Evolutionary conservation across 257 asterid species (phyloP), one percentile per base, ranked within the genome.

Genomic region (Echium plantagineum): DNA sequence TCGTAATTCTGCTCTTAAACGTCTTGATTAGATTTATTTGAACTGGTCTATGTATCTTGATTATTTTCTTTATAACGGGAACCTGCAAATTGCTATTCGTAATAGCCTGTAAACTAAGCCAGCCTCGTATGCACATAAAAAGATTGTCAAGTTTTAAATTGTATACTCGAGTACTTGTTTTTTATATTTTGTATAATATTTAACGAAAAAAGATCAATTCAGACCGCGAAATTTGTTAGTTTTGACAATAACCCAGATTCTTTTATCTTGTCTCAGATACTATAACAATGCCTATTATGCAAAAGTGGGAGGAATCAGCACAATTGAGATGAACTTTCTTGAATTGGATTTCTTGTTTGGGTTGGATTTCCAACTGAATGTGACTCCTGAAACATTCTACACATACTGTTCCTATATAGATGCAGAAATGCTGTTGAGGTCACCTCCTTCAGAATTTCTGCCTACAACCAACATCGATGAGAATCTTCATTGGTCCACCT

Each of bases 221-320:
- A 24, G 26, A 24, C 3, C 1, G 26, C 26, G 3, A 24, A 24
- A 3, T 24, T 24, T 24, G 26, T 24, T 24, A 24, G 1, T 24
- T 24, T 24, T 24, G 26, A 24, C 9, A 21, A 1, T 63, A 21
- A 12, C 47, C 9, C 21, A n/a, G 24, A 52, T 52, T 2, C 12
- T 16, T 17, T 13, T 6, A 21, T 54, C 2, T 59, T 9, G 1
- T 21, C 57, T 17, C 80, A 83, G 95, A 68, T 81, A 63, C 66
- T 86, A 81, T 84, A 81, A 83, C 77, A 86, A 86, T 68, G 85
- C 87, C 0, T 79, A 70, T 79, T 83, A 81, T 71, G 91, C 85
- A 2, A 81, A 74, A 73, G 74, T 82, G 0, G 94, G 94, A 59
- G 94, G 94, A 52, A 75, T 85, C 5, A 80, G 82, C 74, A 73